Conservation (phyloP, 345 rosid genomes). For the Eucalyptus decipiens region DNA sequence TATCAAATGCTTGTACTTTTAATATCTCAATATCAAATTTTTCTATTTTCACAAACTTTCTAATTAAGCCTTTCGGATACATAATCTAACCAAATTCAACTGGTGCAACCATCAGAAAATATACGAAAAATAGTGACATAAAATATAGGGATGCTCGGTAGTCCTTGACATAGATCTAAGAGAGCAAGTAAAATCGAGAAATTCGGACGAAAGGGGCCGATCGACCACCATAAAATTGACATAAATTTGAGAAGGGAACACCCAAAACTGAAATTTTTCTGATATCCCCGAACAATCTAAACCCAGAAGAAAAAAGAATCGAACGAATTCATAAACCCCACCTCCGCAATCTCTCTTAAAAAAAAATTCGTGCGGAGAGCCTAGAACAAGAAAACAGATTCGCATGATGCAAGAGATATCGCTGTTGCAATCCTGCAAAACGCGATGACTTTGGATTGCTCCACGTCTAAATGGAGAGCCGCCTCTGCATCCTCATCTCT, state of each 20-base stretch:
- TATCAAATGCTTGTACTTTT: not conserved
- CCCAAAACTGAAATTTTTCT: not conserved
- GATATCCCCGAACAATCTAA: not conserved
- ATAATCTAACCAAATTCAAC: not conserved
- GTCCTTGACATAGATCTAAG: not conserved
- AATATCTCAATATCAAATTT: not conserved
- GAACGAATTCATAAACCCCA: not conserved
- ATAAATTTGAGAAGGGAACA: not conserved
- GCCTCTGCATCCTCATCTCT: slow-evolving; percentile 60
- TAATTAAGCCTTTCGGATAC: not conserved
- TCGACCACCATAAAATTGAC: not conserved
- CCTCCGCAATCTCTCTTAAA: not conserved
- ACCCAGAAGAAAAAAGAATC: not conserved
- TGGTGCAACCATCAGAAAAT: fast-evolving
- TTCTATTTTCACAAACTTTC: not conserved
- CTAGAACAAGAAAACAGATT: not conserved
- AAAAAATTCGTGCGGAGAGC: not conserved
- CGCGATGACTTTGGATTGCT: not conserved
- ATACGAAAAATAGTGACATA: not conserved
- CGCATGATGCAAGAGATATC: not conserved
- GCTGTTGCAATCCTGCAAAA: not conserved
- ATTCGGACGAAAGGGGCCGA: not conserved
- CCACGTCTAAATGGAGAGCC: slow-evolving; percentile 2
- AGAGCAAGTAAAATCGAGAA: not conserved
- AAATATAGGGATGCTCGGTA: not conserved